Evolutionary conservation across 129 eudicot species (phyloP), one percentile per base, ranked within the genome.

Genomic region (Cynara cardunculus): DNA sequence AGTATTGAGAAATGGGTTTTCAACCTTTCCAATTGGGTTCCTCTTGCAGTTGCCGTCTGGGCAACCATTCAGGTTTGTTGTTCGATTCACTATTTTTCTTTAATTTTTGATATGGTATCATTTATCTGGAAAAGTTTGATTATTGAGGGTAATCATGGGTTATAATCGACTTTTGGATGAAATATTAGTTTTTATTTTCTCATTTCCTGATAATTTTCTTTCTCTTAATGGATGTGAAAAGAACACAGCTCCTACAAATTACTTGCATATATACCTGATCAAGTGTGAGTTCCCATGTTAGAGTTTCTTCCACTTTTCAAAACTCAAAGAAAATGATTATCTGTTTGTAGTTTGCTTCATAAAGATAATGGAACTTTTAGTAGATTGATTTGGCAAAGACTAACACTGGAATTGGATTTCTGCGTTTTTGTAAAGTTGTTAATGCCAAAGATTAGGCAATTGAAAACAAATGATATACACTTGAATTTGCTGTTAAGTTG

Each of bases 1-100:
- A 86, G 79, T 34, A 78, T 96, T 83, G 99, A 92, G 88, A 96
- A 87, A 74, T 96, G 99, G 99, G 80, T 96, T 81, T 92, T 96
- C 77, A 84, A 90, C 76, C 79, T 96, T 14, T 90, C 99, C 34
- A 89, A 88, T 82, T 96, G 99, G 99, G 92, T 91, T 83, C 93
- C 92, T 80, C 97, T 96, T 88, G 93, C 75, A 78, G 86, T 90
- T 81, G 96, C 95, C 25, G 93, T 96, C 24, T 92, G 93, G 97
- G 99, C 97, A 16, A 84, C 97, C 56, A 56, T 92, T 76, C 99
- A 96, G 99, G 99, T 96, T 78, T 73, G 44, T 65, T 13, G 0
- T 31, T 74, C 18, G 10, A 7, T 31, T 69, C 16, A n/a, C 69
- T 30, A 24, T 18, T 18, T 78, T 12, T 26, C 18, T 41, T 71